Conservation (phyloP, 805 yeast genomes). For the Barnettozyma siamensis region DNA sequence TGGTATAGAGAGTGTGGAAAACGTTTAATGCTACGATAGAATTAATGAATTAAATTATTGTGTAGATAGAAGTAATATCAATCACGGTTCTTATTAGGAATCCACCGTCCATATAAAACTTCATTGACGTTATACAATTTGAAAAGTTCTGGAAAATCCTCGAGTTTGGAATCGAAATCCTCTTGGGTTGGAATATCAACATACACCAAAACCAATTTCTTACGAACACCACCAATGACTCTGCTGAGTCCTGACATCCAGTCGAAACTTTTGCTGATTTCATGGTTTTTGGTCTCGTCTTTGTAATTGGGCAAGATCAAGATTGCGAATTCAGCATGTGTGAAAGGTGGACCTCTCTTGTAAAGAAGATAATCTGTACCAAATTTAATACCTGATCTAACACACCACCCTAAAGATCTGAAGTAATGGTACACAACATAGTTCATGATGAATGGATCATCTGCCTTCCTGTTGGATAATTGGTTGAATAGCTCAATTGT, state of each 20-base stretch:
- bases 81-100: slow-evolving; percentile 79
- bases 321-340: slow-evolving; percentile 86
- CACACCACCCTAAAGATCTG: slow-evolving; percentile 92
- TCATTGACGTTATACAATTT: slow-evolving; percentile 52
- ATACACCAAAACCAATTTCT: slow-evolving; percentile 63
- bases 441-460: slow-evolving; percentile 27
- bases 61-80: slow-evolving; percentile 23
- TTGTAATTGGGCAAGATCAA: slow-evolving; percentile 38
- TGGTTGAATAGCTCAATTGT: slow-evolving; percentile 11
- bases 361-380: slow-evolving; percentile 83
- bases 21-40: neutral
- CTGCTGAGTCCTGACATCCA: slow-evolving; percentile 70
- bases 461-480: slow-evolving; percentile 10
- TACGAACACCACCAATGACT: slow-evolving; percentile 83
- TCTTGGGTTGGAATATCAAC: slow-evolving; percentile 49
- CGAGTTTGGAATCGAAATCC: slow-evolving; percentile 21
- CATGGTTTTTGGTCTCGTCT: slow-evolving; percentile 26
- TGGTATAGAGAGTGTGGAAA: slow-evolving; percentile 18
- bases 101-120: slow-evolving; percentile 73
- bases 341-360: slow-evolving; percentile 89
- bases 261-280: slow-evolving; percentile 36
- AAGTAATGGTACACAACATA: slow-evolving; percentile 83
- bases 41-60: neutral
- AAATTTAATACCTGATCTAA: slow-evolving; percentile 84
- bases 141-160: slow-evolving; percentile 31